A percentile compares a stretch with the other conserved stretches of the same genome.
phyloP scores from a whole-genome alignment of 2,329 filamentous ascomycete species.

The Hymenoscyphus scutula region DNA sequence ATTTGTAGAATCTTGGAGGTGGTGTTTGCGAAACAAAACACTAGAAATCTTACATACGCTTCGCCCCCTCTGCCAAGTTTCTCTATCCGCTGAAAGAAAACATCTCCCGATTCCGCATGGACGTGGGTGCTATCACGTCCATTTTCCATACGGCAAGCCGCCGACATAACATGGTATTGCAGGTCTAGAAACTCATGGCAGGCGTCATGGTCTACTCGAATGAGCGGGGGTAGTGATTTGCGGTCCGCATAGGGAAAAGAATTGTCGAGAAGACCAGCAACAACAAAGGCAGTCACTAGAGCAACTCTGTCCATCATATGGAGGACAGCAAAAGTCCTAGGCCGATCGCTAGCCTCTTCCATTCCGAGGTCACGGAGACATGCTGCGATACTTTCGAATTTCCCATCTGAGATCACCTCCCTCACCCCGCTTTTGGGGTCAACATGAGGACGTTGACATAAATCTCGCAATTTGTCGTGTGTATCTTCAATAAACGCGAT shows the following conservation, averaged over 20 bases:
- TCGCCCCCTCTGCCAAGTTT: conserved; percentile 16
- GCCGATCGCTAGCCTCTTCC: conserved; percentile 9
- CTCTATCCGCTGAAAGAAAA: conserved; percentile 10
- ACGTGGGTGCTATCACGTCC: conserved; percentile 10
- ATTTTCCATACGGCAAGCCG: conserved; percentile 12
- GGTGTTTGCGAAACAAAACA: too few relatives aligned
- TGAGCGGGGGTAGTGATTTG: conserved; percentile 11
- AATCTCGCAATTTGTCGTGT: neutral
- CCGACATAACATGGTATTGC: conserved; percentile 13
- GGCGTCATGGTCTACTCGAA: conserved; percentile 10
- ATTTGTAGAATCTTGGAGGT: too few relatives aligned
- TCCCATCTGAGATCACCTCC: conserved; percentile 7
- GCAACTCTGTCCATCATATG: conserved; percentile 12
- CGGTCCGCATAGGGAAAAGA: conserved; percentile 13
- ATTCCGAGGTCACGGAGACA: conserved; percentile 11
- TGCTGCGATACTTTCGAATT: conserved; percentile 10
- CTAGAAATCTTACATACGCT: conserved; percentile 3
- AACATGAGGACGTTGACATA: neutral
- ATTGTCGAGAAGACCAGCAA: conserved; percentile 13
- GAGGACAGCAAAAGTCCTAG: conserved; percentile 11
- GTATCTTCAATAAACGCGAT: neutral
- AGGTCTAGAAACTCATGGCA: conserved; percentile 11
- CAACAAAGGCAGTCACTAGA: conserved; percentile 8
- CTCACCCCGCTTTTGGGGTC: neutral
- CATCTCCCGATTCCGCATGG: conserved; percentile 12